Percentiles rank a stretch among this genome's conserved stretches.
Conservation (phyloP, 2,329 filamentous ascomycete species). For the Didymellaceae sp. region DNA sequence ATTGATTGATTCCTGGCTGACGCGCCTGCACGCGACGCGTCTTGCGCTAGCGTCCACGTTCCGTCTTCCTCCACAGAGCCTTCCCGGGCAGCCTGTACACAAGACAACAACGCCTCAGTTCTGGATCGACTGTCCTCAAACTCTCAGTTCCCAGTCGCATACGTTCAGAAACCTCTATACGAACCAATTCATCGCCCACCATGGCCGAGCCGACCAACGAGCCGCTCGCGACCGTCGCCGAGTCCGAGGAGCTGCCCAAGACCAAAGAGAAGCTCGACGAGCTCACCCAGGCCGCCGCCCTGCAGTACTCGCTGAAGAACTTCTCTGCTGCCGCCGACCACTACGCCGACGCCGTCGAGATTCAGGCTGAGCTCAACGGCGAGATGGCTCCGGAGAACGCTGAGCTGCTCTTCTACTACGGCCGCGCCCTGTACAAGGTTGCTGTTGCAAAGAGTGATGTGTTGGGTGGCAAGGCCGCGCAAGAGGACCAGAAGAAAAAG, state of each 20-base stretch:
- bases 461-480: slow-evolving; percentile 78
- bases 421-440: slow-evolving; percentile 90
- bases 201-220: slow-evolving; percentile 37
- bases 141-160: slow-evolving; percentile 12
- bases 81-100: slow-evolving; percentile 6
- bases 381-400: slow-evolving; percentile 91
- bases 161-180: not conserved
- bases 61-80: not conserved
- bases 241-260: slow-evolving; percentile 41
- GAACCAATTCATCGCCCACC: not conserved
- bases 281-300: slow-evolving; percentile 78
- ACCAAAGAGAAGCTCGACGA: slow-evolving; percentile 73
- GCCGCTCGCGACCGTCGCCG: slow-evolving; percentile 27
- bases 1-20: slow-evolving; percentile 10
- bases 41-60: slow-evolving; percentile 4
- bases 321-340: slow-evolving; percentile 84
- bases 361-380: slow-evolving; percentile 90
- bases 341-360: slow-evolving; percentile 85
- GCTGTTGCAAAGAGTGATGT: slow-evolving; percentile 95
- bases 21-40: slow-evolving; percentile 14
- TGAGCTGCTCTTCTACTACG: slow-evolving; percentile 93
- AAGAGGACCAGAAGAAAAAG: slow-evolving; percentile 61
- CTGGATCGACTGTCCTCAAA: not conserved
- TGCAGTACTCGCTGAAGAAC: slow-evolving; percentile 88
- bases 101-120: not conserved